Conservation (phyloP, 805 yeast genomes). For the Teunomyces atbi region DNA sequence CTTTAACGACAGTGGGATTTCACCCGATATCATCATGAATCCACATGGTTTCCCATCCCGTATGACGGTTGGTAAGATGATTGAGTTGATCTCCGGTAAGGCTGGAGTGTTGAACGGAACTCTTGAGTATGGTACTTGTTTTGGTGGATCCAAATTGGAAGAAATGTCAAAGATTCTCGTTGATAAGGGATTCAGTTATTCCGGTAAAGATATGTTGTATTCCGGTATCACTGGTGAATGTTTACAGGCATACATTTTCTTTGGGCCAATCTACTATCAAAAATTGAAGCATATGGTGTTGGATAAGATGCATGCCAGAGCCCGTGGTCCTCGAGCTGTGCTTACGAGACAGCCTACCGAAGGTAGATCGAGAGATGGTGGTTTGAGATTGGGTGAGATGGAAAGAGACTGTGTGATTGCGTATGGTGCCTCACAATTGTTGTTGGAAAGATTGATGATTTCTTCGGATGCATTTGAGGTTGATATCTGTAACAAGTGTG, state of each 20-base stretch:
- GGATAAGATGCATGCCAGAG: conserved; percentile 99
- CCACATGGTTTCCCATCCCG: conserved; percentile 99
- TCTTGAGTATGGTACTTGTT: conserved; percentile 95
- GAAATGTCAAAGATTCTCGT: conserved; percentile 92
- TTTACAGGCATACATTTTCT: conserved; percentile 94
- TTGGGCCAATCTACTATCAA: conserved; percentile 97
- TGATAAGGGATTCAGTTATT: conserved; percentile 87
- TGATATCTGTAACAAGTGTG: conserved; percentile 90
- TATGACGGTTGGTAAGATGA: conserved; percentile 99
- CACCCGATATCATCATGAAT: conserved; percentile 96
- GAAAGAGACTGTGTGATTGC: conserved; percentile 99
- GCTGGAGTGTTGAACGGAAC: conserved; percentile 95
- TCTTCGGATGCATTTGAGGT: conserved; percentile 98
- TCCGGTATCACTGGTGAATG: conserved; percentile 98
- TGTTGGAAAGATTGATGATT: conserved; percentile 91
- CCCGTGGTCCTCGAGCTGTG: conserved; percentile 98
- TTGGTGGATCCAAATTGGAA: conserved; percentile 94
- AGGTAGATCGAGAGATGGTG: conserved; percentile 99
- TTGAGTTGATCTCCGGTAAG: conserved; percentile 92
- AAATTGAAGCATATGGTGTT: conserved; percentile 98
- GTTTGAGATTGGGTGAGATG: conserved; percentile 98
- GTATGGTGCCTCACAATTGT: conserved; percentile 94
- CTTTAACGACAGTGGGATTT: conserved; percentile 85
- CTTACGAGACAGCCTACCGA: conserved; percentile 98
- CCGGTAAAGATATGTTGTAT: conserved; percentile 97